These are phyloP conservation scores for Wallacemonas sp. DNA, from an alignment of 208 protist species.

Conservation along the genomic window DNA sequence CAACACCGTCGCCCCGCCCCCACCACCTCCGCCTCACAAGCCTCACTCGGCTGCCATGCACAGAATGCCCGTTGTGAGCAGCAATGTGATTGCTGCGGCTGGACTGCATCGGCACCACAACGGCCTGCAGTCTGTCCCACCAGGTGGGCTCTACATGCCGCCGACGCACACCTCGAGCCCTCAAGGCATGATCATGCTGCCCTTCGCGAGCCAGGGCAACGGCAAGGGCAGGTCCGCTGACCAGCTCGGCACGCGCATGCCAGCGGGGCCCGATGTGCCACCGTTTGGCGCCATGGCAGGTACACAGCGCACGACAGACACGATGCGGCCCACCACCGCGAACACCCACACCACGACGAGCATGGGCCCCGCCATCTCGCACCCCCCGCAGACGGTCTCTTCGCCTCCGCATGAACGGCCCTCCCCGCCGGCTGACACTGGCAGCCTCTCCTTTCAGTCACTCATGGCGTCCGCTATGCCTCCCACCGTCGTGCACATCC, in stretches of 20 bases:
- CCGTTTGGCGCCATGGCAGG: not conserved
- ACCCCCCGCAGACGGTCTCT: no score
- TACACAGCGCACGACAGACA: constrained; percentile 6
- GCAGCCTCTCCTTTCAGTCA: constrained; percentile 14
- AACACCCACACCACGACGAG: no score
- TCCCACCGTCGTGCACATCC: constrained; percentile 33
- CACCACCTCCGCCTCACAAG: not conserved
- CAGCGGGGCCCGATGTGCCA: constrained; percentile 10
- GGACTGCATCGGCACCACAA: constrained; percentile 6
- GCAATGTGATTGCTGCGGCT: constrained; percentile 14
- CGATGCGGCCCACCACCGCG: constrained; percentile 5
- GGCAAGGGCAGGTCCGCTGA: not conserved
- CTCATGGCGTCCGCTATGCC: constrained; percentile 19
- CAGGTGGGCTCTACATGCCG: not conserved
- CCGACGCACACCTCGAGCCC: not conserved
- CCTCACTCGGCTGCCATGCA: not conserved
- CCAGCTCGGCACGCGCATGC: not conserved
- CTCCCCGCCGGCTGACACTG: constrained; percentile 3
- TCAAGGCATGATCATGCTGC: constrained; percentile 6
- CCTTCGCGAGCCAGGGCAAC: not conserved
- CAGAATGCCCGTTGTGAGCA: constrained; percentile 13
- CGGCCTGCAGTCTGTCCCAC: not conserved
- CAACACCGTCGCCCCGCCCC: not conserved
- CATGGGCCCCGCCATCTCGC: no score
- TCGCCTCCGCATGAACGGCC: no score